These are phyloP conservation scores for Phytophthora sansomeana DNA, from an alignment of 352 stramenopile species.

Conservation along the genomic window DNA sequence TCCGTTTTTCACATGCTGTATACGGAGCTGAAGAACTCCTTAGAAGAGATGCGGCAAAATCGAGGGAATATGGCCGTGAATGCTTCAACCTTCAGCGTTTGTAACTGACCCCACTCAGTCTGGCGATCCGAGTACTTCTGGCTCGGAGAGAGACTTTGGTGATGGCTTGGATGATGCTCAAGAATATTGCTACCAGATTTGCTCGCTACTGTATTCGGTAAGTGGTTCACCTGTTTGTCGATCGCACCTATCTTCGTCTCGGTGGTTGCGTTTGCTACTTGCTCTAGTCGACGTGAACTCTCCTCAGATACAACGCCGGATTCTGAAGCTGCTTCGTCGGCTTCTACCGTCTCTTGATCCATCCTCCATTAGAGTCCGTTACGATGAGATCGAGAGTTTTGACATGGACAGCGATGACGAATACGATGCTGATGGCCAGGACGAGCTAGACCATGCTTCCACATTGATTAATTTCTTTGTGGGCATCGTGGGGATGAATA, in stretches of 20 bases:
- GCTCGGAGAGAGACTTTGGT: constrained; percentile 43
- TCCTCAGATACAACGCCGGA: constrained; percentile 78
- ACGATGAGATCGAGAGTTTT: constrained; percentile 76
- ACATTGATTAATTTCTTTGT: constrained; percentile 83
- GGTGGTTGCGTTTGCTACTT: constrained; percentile 85
- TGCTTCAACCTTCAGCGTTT: constrained; percentile 31
- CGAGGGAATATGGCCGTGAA: constrained; percentile 24
- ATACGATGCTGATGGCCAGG: constrained; percentile 60
- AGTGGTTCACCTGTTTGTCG: constrained; percentile 84
- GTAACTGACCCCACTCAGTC: constrained; percentile 53
- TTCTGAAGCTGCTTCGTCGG: constrained; percentile 84
- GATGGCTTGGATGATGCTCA: constrained; percentile 60
- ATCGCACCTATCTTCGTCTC: constrained; percentile 84
- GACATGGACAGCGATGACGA: constrained; percentile 89
- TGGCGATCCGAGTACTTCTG: constrained; percentile 47
- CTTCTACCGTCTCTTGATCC: constrained; percentile 82
- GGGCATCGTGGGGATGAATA: constrained; percentile 74
- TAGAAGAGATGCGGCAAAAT: constrained; percentile 74
- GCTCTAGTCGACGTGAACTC: constrained; percentile 80
- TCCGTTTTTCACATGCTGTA: constrained; percentile 93
- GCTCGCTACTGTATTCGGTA: constrained; percentile 87
- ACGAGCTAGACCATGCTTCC: constrained; percentile 62
- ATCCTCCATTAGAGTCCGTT: constrained; percentile 61
- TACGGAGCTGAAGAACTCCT: constrained; percentile 88
- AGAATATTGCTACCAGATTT: constrained; percentile 93